Evolutionary conservation across 192 early-diverging fungal genomes (phyloP), one percentile per base, ranked within the genome.

Genomic region (Entophlyctis helioformis): DNA sequence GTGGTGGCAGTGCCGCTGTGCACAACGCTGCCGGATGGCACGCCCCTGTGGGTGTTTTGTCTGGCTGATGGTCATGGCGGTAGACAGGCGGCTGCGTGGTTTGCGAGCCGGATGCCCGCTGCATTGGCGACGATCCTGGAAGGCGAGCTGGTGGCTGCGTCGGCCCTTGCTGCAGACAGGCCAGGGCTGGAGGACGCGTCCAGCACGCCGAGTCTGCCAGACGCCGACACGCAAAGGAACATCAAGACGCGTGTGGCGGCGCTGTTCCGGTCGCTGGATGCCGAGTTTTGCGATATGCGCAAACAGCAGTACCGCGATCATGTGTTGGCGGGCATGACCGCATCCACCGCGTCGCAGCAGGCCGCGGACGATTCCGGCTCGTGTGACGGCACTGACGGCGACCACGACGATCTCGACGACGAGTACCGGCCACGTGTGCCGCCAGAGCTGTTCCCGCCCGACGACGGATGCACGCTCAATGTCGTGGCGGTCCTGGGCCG

Each of bases 31-130:
- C 18, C 34, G 37, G 15, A 43, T 56, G 15, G 47, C 54, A 19
- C 21, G 16, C 0, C 13, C 20, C 31, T 3, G 11, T 10, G 27
- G n/a, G 25, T 56, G 23, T 56, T 56, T 42, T 36, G 28, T 26
- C 16, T 56, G 15, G 46, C 54, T 11, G 54, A 56, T 26, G 54
- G 54, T 20, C 54, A 56, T 49, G 54, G 54, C 31, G 54, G 54
- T 1, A 18, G 54, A 19, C 8, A 18, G 7, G 54, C 54, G 13
- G 54, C 54, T 11, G 39, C 20, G 29, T 56, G 54, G 54, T 56
- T 56, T 56, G 37, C 21, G 12, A 9, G 34, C 9, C 54, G 47
- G 16, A 15, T 50, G 0, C 53, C 53, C 1, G 36, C 18, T 11
- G 13, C 9, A 3, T n/a, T 52, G 3, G n/a, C 20, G 20, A 24